phyloP scores from a whole-genome alignment of 2,329 filamentous ascomycete genomes.

The Aspergillus eucalypticola region DNA sequence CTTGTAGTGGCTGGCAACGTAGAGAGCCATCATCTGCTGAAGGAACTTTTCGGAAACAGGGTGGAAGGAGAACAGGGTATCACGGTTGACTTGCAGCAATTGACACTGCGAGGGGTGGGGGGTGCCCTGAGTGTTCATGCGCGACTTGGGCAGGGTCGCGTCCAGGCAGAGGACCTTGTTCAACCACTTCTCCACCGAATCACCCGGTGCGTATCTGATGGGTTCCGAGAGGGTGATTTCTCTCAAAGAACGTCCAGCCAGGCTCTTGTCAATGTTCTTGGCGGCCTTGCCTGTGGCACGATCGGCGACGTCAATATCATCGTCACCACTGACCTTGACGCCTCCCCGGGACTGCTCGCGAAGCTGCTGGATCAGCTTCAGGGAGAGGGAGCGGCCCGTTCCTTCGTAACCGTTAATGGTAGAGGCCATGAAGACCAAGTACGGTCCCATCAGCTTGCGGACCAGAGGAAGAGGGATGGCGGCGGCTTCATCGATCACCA shows the following conservation, averaged over 20 bases:
- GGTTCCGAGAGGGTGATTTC: slow-evolving; percentile 93
- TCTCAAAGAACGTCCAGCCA: slow-evolving; percentile 74
- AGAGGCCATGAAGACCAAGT: slow-evolving; percentile 98
- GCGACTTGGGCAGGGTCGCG: slow-evolving; percentile 79
- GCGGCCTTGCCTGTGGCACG: slow-evolving; percentile 72
- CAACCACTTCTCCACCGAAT: slow-evolving; percentile 92
- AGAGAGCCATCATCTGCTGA: slow-evolving; percentile 96
- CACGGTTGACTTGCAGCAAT: slow-evolving; percentile 89
- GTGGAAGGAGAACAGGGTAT: slow-evolving; percentile 97
- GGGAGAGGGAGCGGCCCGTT: slow-evolving; percentile 87
- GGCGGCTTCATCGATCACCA: slow-evolving; percentile 96
- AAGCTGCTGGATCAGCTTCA: slow-evolving; percentile 96
- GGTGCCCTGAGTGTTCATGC: slow-evolving; percentile 71
- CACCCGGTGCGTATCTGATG: slow-evolving; percentile 89
- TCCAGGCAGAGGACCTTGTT: slow-evolving; percentile 93
- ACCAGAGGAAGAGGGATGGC: slow-evolving; percentile 93
- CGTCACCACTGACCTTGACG: slow-evolving; percentile 52
- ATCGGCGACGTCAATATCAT: slow-evolving; percentile 70
- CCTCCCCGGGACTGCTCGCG: slow-evolving; percentile 82
- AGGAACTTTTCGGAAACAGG: slow-evolving; percentile 95
- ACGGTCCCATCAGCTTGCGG: slow-evolving; percentile 90
- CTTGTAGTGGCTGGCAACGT: slow-evolving; percentile 97
- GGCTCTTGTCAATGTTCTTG: slow-evolving; percentile 62
- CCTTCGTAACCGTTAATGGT: slow-evolving; percentile 99
- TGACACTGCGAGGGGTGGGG: slow-evolving; percentile 91